Evolutionary conservation across 148 eudicot species (phyloP), one percentile per base, ranked within the genome.

Genomic region (Beta vulgaris): DNA sequence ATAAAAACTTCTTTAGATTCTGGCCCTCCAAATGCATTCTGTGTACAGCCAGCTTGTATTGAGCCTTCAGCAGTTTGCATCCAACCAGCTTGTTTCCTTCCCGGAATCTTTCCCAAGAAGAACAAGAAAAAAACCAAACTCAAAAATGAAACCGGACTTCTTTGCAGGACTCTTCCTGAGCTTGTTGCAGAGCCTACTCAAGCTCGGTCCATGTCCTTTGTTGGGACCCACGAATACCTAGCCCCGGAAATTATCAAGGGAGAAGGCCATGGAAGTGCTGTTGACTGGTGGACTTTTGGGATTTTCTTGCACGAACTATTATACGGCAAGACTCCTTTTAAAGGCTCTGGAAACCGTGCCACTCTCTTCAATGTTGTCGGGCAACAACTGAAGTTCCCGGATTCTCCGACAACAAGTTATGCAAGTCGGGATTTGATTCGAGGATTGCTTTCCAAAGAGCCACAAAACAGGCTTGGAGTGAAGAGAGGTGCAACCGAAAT

Each of bases 201-300:
- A 64, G 97, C 93, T 3, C 80, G 97, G 39, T 91, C 97, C 66
- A 91, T 91, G 97, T 91, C 97, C 21, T 91, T 91, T 63, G 93
- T 91, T 2, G 97, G 97, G 53, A 90, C 97, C 62, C 97, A 91
- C 8, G 93, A 90, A 67, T 91, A 89, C 76, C 75, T 89, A 31
- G 97, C 97, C 63, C 97, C 97, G 0, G 97, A 91, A 79, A 91
- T 91, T 65, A 91, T 91, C 64, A 89, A 89, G 68, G 97, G 89
- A 58, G 97, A 91, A 81, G 97, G 97, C 60, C 97, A 90, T 63
- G 93, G 97, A 7, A 91, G 97, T 79, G 93, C 93, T 15, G 97
- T 91, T 54, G 97, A 91, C 69, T 91, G 97, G 97, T 91, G 97
- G 97, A 91, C 93, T 1, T 91, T 87, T 34, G 97, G 97, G 15